Conservation (phyloP, 78 protist genomes). For the Diacronema lutheri region DNA sequence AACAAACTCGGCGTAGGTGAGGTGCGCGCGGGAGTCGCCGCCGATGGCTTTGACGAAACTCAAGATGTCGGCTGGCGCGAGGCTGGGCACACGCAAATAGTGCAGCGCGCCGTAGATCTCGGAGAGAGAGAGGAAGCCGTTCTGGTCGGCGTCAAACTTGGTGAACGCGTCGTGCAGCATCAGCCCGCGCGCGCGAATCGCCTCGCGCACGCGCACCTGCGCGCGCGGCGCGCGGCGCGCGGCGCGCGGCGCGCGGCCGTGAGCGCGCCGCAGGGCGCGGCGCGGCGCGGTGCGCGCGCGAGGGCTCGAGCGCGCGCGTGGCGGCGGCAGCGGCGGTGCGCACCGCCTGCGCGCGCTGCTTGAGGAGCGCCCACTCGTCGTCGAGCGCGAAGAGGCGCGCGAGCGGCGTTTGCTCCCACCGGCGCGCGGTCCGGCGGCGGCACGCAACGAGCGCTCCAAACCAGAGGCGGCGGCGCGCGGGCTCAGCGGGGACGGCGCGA, state of each 20-base stretch:
- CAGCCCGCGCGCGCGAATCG: conserved; percentile 2
- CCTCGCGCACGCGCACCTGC: conserved; percentile 29
- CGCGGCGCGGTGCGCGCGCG: too few relatives aligned
- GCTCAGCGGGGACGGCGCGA: background rate
- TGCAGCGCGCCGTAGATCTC: conserved; percentile 28
- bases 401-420: conserved; percentile 33
- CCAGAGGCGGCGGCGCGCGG: background rate
- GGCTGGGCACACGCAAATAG: background rate
- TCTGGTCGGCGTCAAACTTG: background rate
- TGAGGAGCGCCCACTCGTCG: conserved; percentile 21
- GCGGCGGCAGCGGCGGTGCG: too few relatives aligned
- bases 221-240: too few relatives aligned
- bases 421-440: conserved; percentile 14
- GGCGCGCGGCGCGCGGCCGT: too few relatives aligned
- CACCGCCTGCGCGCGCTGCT: conserved; percentile 29
- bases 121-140: background rate
- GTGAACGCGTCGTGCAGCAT: conserved; percentile 28
- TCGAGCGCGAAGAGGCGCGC: conserved; percentile 16
- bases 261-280: too few relatives aligned
- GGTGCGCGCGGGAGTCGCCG: background rate
- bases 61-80: conserved; percentile 2
- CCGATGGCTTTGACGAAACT: background rate
- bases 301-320: too few relatives aligned
- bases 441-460: conserved; percentile 13
- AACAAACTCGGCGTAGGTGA: background rate